A percentile compares a stretch with the other conserved stretches of the same genome.
Conservation (phyloP, 2,329 filamentous ascomycete genomes). For the Macroventuria anomochaeta region DNA sequence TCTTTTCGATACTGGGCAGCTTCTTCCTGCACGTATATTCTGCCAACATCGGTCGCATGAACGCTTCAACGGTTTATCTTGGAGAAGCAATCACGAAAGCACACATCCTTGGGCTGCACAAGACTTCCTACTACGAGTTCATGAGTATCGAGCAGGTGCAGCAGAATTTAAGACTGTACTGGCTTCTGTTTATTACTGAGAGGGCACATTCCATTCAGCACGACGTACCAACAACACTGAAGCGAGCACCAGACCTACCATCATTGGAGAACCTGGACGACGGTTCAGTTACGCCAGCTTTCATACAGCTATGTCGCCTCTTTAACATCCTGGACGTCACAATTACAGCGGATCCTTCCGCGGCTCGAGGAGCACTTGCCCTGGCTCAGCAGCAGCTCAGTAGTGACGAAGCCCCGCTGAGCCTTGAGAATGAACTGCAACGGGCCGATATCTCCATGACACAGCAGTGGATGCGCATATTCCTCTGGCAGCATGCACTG, state of each 20-base stretch:
- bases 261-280: slow-evolving; percentile 39
- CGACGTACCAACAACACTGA: slow-evolving; percentile 43
- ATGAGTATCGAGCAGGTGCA: slow-evolving; percentile 38
- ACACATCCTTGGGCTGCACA: slow-evolving; percentile 43
- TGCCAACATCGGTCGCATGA: slow-evolving; percentile 46
- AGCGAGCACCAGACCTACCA: slow-evolving; percentile 39
- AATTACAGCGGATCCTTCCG: slow-evolving; percentile 41
- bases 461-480: slow-evolving; percentile 49
- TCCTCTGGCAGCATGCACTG: slow-evolving; percentile 47
- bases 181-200: slow-evolving; percentile 47
- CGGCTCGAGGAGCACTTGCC: slow-evolving; percentile 38
- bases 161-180: slow-evolving; percentile 42
- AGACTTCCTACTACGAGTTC: slow-evolving; percentile 31
- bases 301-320: slow-evolving; percentile 43
- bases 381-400: slow-evolving; percentile 43
- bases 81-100: slow-evolving; percentile 45
- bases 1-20: slow-evolving; percentile 38
- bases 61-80: slow-evolving; percentile 40
- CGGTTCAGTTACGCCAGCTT: slow-evolving; percentile 41
- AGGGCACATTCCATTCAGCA: slow-evolving; percentile 47
- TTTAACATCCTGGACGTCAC: slow-evolving; percentile 46
- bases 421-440: slow-evolving; percentile 45
- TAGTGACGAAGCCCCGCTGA: slow-evolving; percentile 36
- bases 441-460: slow-evolving; percentile 49
- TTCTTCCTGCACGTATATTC: slow-evolving; percentile 48